phyloP scores from a whole-genome alignment of 441 rosid genomes.

The Populus hybrid region DNA sequence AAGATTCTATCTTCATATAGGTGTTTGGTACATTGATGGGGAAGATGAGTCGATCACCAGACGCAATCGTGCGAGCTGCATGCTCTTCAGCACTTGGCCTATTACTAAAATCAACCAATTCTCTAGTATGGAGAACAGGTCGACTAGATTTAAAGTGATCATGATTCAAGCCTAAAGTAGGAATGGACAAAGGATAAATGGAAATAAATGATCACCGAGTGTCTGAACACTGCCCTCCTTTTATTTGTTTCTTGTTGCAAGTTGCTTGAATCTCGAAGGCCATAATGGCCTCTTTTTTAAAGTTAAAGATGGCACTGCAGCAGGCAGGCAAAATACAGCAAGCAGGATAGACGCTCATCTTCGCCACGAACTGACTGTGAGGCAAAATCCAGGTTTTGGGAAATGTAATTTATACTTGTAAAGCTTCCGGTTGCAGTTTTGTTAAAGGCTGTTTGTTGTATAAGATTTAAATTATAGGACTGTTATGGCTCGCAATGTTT shows the following conservation, averaged over 20 bases:
- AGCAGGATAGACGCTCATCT: neutral
- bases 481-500: too few relatives aligned
- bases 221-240: neutral
- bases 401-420: neutral
- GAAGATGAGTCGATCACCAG: slow-evolving; percentile 78
- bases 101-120: slow-evolving; percentile 68
- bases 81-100: slow-evolving; percentile 78
- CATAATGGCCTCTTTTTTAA: neutral
- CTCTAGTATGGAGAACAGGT: slow-evolving; percentile 59
- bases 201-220: too few relatives aligned
- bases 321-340: neutral
- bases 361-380: neutral
- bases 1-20: slow-evolving; percentile 29
- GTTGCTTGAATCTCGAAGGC: neutral
- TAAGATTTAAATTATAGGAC: neutral
- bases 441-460: neutral
- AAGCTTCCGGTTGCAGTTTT: neutral
- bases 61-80: slow-evolving; percentile 83
- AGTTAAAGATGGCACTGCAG: neutral
- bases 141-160: slow-evolving; percentile 59
- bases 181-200: neutral
- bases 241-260: neutral
- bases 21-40: slow-evolving; percentile 81
- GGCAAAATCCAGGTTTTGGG: neutral
- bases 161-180: slow-evolving; percentile 28